Base-by-base conservation (phyloP, 495 filamentous ascomycete genomes). In the Hyaloscypha variabilis region DNA sequence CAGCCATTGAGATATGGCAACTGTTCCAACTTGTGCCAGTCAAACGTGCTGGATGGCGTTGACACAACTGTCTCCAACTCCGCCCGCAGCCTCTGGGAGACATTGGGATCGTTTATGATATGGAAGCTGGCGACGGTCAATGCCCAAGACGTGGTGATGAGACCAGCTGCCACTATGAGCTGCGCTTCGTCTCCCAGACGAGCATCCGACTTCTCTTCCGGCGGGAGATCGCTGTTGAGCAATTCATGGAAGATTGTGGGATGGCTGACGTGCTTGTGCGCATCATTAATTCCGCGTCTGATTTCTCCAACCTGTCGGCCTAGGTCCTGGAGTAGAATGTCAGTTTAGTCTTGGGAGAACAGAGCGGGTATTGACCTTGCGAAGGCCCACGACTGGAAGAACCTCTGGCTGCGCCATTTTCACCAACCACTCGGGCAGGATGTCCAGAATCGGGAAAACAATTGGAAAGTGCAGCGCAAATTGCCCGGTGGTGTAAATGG, bases 61-160 rank as follows among this genome's bases (percentile, higher is more conserved):
- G 49, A 24, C 49, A 51, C 23, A 24, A 24, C 17, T 51, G 19
- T 51, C 23, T 51, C 49, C 49, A 51, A 51, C 49, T 51, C 49
- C 19, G 49, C 55, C 31, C 14, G 65, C 39, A 57, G 67, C 75
- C 3, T 39, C 24, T 24, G 76, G 31, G 34, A 42, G 17, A 3
- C 29, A 52, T 11, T 36, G 0, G 72, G 71, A n/a, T 73, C 55
- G 3, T 49, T 54, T 24, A 76, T 67, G n/a, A 79, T 57, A 34
- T 75, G 69, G 59, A 71, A 80, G 1, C 67, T 74, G 17, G 73
- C 68, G 2, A 72, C 64, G 6, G 70, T 69, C 11, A 80, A 65
- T 2, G 73, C 72, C 17, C 70, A 66, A 58, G 72, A 42, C 30
- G 53, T 58, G 26, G 62, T 71, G 26, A 57, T 71, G 11, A 71